Base-by-base conservation (phyloP, 768 basidiomycete genomes). In the Cystobasidium tubakii region DNA sequence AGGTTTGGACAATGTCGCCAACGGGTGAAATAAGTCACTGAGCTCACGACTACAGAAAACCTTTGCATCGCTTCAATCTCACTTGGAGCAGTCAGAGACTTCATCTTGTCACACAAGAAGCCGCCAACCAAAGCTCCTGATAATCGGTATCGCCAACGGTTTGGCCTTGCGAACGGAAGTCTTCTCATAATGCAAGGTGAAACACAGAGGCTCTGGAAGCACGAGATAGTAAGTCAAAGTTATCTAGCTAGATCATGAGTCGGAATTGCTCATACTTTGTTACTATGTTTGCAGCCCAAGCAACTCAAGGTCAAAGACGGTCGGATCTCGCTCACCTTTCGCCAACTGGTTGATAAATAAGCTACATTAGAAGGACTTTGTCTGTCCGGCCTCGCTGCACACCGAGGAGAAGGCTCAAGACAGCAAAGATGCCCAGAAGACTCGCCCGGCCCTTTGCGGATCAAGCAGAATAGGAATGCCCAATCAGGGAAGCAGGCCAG, bases 191-290 rank as follows among this genome's bases (percentile, higher is more conserved):
- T 84, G 83, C 82, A 83, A 73, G 83, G 83, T 29, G 72, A 77
- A n/a, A 84, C 83, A 1, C 83, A 84, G 74, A 74, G 80, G 42
- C 79, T 78, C 39, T 84, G 83, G 83, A 84, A 83, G 79, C 83
- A 83, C 44, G 62, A 80, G 73, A 74, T 77, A 36, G 69, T 75
- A 10, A 74, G 63, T 44, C n/a, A n/a, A 67, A 43, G 25, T 17
- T 21, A 19, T 21, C 50, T n/a, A n/a, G n/a, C n/a, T n/a, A n/a
- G n/a, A n/a, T n/a, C n/a, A n/a, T n/a, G n/a, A n/a, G n/a, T n/a
- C n/a, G n/a, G n/a, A n/a, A n/a, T n/a, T n/a, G n/a, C n/a, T n/a
- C n/a, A n/a, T n/a, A n/a, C n/a, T n/a, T n/a, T n/a, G n/a, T n/a
- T n/a, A n/a, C n/a, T n/a, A n/a, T n/a, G n/a, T n/a, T n/a, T n/a